Conservation (phyloP, 805 yeast species). For the Candida xyloterini region DNA sequence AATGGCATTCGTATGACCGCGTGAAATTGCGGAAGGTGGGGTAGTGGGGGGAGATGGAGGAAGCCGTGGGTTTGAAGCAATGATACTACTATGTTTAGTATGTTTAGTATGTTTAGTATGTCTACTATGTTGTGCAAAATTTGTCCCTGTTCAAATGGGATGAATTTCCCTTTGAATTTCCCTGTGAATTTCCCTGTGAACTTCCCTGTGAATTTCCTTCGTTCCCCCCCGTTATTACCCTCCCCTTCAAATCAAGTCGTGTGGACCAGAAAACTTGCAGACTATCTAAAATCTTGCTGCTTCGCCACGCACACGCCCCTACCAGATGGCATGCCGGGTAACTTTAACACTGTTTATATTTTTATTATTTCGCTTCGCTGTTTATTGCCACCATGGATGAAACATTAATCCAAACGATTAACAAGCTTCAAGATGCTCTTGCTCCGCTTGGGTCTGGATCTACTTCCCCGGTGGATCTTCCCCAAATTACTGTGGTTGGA, state of each 20-base stretch:
- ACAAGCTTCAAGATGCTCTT: conserved; percentile 92
- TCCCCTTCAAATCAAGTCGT: too few species aligned
- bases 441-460: conserved; percentile 94
- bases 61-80: too few species aligned
- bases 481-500: conserved; percentile 94
- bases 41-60: too few species aligned
- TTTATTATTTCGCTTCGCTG: conserved; percentile 7
- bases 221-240: too few species aligned
- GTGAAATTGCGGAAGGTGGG: neutral
- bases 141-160: too few species aligned
- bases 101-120: too few species aligned
- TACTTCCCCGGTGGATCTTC: conserved; percentile 84
- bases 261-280: neutral
- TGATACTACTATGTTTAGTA: too few species aligned
- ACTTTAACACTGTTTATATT: conserved; percentile 4
- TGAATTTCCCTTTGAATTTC: too few species aligned
- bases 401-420: conserved; percentile 75
- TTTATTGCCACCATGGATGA: conserved; percentile 56
- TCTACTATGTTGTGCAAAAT: too few species aligned
- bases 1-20: neutral
- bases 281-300: neutral
- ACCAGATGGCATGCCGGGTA: conserved; percentile 8
- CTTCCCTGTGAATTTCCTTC: too few species aligned
- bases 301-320: neutral
- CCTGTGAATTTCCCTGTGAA: too few species aligned